Evolutionary conservation across 768 basidiomycete genomes (phyloP).

Genomic region (Suillus decipiens): DNA sequence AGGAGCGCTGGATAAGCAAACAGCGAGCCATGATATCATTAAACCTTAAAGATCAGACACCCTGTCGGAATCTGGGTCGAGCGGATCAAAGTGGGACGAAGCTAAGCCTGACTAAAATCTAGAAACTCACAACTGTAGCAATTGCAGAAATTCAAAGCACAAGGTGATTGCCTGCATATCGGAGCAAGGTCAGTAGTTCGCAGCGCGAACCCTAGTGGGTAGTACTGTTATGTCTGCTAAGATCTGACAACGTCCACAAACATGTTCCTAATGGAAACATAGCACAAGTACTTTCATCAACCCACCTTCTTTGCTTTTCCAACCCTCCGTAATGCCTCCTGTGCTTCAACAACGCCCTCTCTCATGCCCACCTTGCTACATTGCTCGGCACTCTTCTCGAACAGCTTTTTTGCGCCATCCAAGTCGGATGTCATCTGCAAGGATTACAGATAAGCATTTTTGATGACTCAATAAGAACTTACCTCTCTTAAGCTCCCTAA

Average conservation of each 20-base stretch:
- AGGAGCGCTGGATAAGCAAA: no score
- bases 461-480: neutral
- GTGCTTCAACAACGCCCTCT: constrained; percentile 38
- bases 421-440: constrained; percentile 36
- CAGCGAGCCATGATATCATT: no score
- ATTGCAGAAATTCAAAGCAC: no score
- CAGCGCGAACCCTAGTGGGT: no score
- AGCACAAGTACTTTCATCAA: neutral
- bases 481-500: constrained; percentile 56
- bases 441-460: neutral
- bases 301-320: constrained; percentile 9
- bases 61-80: no score
- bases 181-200: no score
- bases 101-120: no score
- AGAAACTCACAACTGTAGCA: no score
- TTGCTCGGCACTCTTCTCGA: constrained; percentile 33
- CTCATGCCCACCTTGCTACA: constrained; percentile 32
- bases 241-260: neutral
- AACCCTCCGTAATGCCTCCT: constrained; percentile 35
- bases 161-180: no score
- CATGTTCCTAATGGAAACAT: neutral
- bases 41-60: no score
- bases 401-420: constrained; percentile 30
- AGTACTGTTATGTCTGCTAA: neutral
- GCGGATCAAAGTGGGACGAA: no score